Percentiles rank a stretch among this genome's conserved stretches.
phyloP scores from a whole-genome alignment of 2,329 filamentous ascomycete genomes.

The Colletotrichum tabaci region DNA sequence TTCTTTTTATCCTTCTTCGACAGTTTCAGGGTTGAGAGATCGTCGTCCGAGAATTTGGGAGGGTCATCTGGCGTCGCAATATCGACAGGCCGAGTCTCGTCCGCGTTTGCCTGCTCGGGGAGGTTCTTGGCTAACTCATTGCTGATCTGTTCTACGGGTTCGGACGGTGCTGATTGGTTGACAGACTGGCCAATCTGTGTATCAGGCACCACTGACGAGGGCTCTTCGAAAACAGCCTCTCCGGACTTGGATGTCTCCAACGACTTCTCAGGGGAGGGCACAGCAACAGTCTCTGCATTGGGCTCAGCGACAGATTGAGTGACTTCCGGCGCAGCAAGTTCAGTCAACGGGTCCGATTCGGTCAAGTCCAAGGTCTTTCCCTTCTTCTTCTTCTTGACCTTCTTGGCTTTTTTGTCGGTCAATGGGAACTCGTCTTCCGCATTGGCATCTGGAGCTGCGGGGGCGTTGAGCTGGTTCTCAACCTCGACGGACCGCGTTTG shows the following conservation, averaged over 20 bases:
- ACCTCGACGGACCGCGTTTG: constrained; percentile 12
- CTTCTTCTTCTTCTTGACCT: constrained; percentile 40
- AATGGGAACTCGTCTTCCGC: constrained; percentile 40
- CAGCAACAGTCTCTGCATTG: background rate
- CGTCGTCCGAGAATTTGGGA: background rate
- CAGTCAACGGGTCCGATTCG: constrained; percentile 43
- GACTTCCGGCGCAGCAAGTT: constrained; percentile 44
- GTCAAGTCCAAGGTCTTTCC: constrained; percentile 8
- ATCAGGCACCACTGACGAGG: background rate
- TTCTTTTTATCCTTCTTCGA: constrained; percentile 45
- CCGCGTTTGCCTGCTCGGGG: too few relatives aligned
- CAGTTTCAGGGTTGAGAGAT: constrained; percentile 9
- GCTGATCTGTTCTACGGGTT: background rate
- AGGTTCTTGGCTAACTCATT: background rate
- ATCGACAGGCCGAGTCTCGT: too few relatives aligned
- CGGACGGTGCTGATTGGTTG: background rate
- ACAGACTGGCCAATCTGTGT: background rate
- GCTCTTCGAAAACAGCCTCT: background rate
- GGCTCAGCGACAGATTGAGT: constrained; percentile 1
- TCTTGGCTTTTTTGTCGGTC: constrained; percentile 38
- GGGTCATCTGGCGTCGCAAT: too few relatives aligned
- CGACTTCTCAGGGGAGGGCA: background rate
- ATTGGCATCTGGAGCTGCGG: constrained; percentile 26
- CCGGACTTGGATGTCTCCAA: background rate
- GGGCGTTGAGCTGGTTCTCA: constrained; percentile 43